These are phyloP conservation scores for Xylaria sp. DNA, from an alignment of 2,329 filamentous ascomycete genomes.

Conservation along the genomic window DNA sequence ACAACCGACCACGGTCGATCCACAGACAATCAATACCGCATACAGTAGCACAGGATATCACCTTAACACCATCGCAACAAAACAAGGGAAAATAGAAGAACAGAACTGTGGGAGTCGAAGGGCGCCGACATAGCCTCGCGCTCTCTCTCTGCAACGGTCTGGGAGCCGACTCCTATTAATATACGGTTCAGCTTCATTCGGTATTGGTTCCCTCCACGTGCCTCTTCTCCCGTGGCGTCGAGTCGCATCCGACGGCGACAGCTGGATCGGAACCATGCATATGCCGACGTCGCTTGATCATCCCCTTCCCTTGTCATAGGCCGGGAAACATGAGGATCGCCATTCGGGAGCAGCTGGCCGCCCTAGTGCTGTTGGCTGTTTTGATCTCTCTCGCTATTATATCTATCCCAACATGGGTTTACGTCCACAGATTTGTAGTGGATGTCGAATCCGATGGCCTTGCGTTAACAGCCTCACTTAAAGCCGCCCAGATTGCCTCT, in stretches of 20 bases:
- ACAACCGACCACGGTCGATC: constrained; percentile 14
- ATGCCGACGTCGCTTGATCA: constrained; percentile 38
- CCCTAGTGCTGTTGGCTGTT: constrained; percentile 79
- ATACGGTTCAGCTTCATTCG: constrained; percentile 6
- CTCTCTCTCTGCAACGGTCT: constrained; percentile 2
- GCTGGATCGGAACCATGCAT: constrained; percentile 47
- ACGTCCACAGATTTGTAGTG: constrained; percentile 64
- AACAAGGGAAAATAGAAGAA: background rate
- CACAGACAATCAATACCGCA: background rate
- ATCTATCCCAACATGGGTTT: constrained; percentile 77
- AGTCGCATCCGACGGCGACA: constrained; percentile 25
- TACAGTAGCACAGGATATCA: background rate
- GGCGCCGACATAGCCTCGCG: background rate
- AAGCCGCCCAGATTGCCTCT: constrained; percentile 81
- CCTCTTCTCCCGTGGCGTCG: constrained; percentile 6
- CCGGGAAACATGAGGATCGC: constrained; percentile 76
- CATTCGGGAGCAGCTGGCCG: constrained; percentile 86
- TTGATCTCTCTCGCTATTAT: constrained; percentile 80
- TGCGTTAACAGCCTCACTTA: constrained; percentile 83
- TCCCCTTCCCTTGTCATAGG: constrained; percentile 46
- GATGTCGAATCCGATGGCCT: constrained; percentile 69
- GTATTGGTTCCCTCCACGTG: constrained; percentile 6
- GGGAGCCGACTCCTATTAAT: background rate
- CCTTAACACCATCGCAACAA: background rate
- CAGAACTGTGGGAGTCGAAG: background rate